phyloP scores from a whole-genome alignment of 805 yeast species.

The Torulaspora franciscae region DNA sequence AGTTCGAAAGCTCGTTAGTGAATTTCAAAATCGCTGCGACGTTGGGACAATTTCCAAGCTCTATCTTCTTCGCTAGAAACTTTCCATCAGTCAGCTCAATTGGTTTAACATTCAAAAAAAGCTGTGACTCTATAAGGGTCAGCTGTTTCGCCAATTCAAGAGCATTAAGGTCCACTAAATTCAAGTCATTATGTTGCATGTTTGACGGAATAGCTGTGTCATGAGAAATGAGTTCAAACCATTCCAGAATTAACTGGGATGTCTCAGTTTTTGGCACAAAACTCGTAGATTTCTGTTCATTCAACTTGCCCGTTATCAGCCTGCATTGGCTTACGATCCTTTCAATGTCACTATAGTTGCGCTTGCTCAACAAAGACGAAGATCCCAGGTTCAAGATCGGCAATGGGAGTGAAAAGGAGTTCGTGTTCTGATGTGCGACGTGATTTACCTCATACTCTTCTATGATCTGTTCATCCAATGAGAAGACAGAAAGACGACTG shows the following conservation, averaged over 20 bases:
- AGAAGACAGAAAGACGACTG: conserved; percentile 29
- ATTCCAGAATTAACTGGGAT: conserved; percentile 9
- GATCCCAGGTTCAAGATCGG: conserved; percentile 34
- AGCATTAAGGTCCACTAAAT: conserved; percentile 49
- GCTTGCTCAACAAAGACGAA: conserved; percentile 37
- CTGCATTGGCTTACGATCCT: conserved; percentile 50
- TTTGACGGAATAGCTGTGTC: conserved; percentile 1
- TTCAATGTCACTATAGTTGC: conserved; percentile 39
- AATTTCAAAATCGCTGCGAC: conserved; percentile 57
- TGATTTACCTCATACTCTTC: conserved; percentile 53
- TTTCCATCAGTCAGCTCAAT: conserved; percentile 64
- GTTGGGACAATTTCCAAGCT: conserved; percentile 57
- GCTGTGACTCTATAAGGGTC: conserved; percentile 63
- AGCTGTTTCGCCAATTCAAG: conserved; percentile 73
- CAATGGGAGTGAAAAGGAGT: conserved; percentile 36
- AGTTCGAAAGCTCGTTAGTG: conserved; percentile 67
- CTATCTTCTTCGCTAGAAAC: conserved; percentile 54
- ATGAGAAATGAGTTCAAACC: conserved; percentile 9
- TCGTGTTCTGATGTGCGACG: conserved; percentile 37
- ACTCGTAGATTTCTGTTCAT: neutral
- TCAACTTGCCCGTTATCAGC: conserved; percentile 4
- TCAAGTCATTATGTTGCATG: conserved; percentile 17
- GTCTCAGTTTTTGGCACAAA: conserved; percentile 10
- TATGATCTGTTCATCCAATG: conserved; percentile 45
- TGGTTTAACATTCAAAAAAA: conserved; percentile 58